A percentile compares a stretch with the other conserved stretches of the same genome.
These are phyloP conservation scores for Pachyrhizus erosus DNA, from an alignment of 306 rosid genomes.

Conservation along the genomic window DNA sequence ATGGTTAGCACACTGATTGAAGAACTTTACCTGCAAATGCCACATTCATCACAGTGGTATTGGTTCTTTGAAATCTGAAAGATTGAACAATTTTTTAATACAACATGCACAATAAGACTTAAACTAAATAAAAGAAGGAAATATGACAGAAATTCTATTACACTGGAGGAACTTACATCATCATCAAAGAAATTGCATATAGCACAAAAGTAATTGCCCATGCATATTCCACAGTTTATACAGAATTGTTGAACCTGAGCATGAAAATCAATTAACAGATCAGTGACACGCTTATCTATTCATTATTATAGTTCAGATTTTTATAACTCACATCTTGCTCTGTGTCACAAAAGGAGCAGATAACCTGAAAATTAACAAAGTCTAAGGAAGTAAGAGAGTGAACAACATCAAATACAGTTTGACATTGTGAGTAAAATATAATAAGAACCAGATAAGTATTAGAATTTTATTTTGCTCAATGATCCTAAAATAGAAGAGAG, in stretches of 20 bases:
- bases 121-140: neutral
- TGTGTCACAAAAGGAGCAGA: slow-evolving; percentile 77
- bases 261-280: slow-evolving; percentile 21
- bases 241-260: slow-evolving; percentile 86
- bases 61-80: slow-evolving; percentile 74
- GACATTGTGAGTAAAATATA: neutral
- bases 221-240: slow-evolving; percentile 74
- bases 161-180: slow-evolving; percentile 60
- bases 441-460: neutral
- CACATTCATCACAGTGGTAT: slow-evolving; percentile 88
- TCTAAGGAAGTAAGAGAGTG: neutral
- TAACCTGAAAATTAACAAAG: slow-evolving; percentile 62
- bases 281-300: neutral
- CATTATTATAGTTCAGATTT: slow-evolving; percentile 4
- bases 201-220: slow-evolving; percentile 84
- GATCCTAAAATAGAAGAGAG: neutral
- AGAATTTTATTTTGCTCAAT: neutral
- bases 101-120: slow-evolving; percentile 5
- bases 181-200: slow-evolving; percentile 88
- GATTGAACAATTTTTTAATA: slow-evolving; percentile 11
- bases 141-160: neutral
- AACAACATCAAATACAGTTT: neutral
- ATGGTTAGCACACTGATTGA: neutral
- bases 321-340: slow-evolving; percentile 76
- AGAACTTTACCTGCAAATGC: slow-evolving; percentile 83